These are phyloP conservation scores for Neurospora discreta DNA, from an alignment of 495 filamentous ascomycete genomes.

Conservation along the genomic window DNA sequence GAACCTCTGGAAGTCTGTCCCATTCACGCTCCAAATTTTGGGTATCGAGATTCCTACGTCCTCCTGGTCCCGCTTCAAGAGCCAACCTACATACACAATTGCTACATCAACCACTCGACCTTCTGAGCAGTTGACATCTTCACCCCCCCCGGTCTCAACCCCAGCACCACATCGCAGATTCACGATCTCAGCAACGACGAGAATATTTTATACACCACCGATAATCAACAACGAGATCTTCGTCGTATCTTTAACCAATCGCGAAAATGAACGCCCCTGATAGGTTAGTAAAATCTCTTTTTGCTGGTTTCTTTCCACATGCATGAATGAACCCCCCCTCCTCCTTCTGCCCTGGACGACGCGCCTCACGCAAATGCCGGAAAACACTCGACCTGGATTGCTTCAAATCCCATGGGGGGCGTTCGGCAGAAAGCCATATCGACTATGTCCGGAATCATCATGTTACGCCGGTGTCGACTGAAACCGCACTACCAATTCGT, in stretches of 20 bases:
- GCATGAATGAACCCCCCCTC: background rate
- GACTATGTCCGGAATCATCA: background rate
- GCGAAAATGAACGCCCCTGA: slow-evolving; percentile 62
- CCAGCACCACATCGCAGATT: background rate
- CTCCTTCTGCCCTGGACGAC: background rate
- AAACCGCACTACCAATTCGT: background rate
- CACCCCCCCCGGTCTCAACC: background rate
- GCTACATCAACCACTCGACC: background rate
- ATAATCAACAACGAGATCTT: background rate
- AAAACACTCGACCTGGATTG: background rate
- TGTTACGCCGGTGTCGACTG: background rate
- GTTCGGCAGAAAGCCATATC: background rate
- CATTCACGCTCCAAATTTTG: background rate
- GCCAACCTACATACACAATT: too few species aligned
- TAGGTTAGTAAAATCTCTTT: slow-evolving; percentile 34
- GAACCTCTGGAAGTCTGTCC: background rate
- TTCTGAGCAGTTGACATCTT: background rate
- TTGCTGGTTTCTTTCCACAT: background rate
- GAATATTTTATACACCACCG: background rate
- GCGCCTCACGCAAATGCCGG: background rate
- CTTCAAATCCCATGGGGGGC: background rate
- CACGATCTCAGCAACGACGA: background rate
- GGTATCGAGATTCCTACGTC: background rate
- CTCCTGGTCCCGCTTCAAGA: background rate
- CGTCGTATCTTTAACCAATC: background rate